Evolutionary conservation across 805 yeast species (phyloP), one percentile per base, ranked within the genome.

Genomic region (Hanseniaspora vineae): DNA sequence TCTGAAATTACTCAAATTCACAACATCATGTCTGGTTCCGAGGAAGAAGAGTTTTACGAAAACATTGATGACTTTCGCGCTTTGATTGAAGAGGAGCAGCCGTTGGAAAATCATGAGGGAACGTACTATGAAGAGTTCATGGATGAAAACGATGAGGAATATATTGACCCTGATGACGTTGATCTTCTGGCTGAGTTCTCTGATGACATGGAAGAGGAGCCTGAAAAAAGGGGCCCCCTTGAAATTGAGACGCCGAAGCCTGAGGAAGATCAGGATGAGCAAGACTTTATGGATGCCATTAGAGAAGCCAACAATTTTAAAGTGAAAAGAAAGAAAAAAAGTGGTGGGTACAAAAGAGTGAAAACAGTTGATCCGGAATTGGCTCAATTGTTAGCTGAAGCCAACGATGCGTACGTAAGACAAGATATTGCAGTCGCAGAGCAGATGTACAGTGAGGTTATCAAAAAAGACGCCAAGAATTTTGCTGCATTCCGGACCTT

Each of bases 401-500:
- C 95, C 1, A 84, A 86, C 56, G 88, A 81, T 54, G 84, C 87
- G 0, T 88, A 81, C 68, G 95, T 84, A 1, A 59, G 73, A 31
- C 72, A 73, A 44, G 81, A 83, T 55, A 70, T 75, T 17, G 75
- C 72, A 31, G 70, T 66, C 1, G 90, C 94, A 0, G 73, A 76
- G 54, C 65, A 73, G 45, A 59, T 73, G 45, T 89, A 74, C 62
- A 66, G 70, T 54, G 85, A 77, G 51, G 94, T 87, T 12, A 80
- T 90, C 50, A 78, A 80, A 55, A 70, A 79, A 47, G 96, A 88
- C 58, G 81, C 85, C 13, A 76, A 76, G 53, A 83, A 84, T 59
- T 81, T 77, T 61, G 78, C 84, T 42, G 96, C 96, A 0, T 89
- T 89, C 68, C 81, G 84, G 56, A 84, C 94, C 0, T 66, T 88